These are phyloP conservation scores for Atkinsonella texensis DNA, from an alignment of 2,329 filamentous ascomycete genomes.

Conservation along the genomic window DNA sequence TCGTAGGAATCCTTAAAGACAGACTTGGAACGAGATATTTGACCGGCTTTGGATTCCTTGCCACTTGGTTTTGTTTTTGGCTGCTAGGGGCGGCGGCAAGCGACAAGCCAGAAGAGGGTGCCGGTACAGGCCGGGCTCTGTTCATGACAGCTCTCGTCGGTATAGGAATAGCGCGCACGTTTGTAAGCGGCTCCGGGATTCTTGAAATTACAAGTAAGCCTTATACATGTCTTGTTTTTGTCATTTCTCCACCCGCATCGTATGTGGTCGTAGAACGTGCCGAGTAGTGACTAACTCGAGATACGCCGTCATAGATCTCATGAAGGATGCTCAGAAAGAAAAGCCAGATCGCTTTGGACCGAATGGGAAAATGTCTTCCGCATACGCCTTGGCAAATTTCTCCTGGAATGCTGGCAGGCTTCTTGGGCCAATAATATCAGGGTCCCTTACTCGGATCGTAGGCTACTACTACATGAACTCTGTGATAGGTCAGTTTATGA, in stretches of 20 bases:
- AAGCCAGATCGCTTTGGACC: not conserved
- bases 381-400: not conserved
- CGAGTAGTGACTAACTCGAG: not conserved
- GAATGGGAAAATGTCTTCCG: not conserved
- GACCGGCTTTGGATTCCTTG: not conserved
- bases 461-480: constrained; percentile 1
- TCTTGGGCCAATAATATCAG: not conserved
- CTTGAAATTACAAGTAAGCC: not conserved
- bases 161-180: not conserved
- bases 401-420: not conserved
- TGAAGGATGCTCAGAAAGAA: not conserved
- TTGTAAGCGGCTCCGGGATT: not conserved
- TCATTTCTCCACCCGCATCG: not conserved
- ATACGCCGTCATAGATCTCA: not conserved
- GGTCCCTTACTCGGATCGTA: not conserved
- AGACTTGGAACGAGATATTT: not conserved
- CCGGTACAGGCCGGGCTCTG: not conserved
- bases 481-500: not conserved
- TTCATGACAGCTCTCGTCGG: not conserved
- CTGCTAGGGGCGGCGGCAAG: not conserved
- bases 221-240: not conserved
- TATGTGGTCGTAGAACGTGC: not conserved
- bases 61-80: not conserved
- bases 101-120: not conserved
- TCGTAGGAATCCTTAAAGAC: not conserved